Percentiles rank a stretch among this genome's conserved stretches.
phyloP scores from a whole-genome alignment of 2,329 filamentous ascomycete species.

The Eutypa lata region DNA sequence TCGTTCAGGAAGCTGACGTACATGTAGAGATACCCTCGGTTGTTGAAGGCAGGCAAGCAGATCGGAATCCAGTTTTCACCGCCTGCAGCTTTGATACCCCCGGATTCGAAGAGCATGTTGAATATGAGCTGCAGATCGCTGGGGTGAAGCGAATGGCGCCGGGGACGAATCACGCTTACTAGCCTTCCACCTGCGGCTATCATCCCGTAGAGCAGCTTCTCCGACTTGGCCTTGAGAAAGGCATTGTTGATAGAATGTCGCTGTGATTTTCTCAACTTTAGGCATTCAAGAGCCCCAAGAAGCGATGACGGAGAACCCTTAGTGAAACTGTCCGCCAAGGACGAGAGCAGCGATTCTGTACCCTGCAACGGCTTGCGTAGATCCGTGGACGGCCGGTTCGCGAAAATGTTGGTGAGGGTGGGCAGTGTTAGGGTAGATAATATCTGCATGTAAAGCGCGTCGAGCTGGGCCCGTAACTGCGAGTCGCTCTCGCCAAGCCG shows the following conservation, averaged over 20 bases:
- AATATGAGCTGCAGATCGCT: constrained; percentile 95
- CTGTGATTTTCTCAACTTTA: constrained; percentile 88
- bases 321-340: constrained; percentile 91
- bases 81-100: constrained; percentile 81
- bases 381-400: constrained; percentile 88
- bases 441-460: constrained; percentile 97
- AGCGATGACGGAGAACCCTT: constrained; percentile 85
- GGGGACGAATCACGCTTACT: constrained; percentile 90
- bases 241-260: constrained; percentile 82
- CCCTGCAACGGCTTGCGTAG: constrained; percentile 85
- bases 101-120: constrained; percentile 98
- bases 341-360: constrained; percentile 86
- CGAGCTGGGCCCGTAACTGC: constrained; percentile 82
- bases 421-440: constrained; percentile 91
- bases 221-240: constrained; percentile 73
- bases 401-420: constrained; percentile 81
- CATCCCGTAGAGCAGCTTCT: constrained; percentile 84
- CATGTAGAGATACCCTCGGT: constrained; percentile 95
- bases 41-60: constrained; percentile 96
- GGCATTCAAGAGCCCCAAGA: constrained; percentile 85
- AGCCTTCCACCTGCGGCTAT: constrained; percentile 90
- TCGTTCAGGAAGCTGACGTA: constrained; percentile 92
- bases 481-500: constrained; percentile 87
- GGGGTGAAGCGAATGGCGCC: constrained; percentile 91
- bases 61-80: constrained; percentile 98